phyloP scores from a whole-genome alignment of 495 filamentous ascomycete species.

The Aspergillus coremiiformis region DNA sequence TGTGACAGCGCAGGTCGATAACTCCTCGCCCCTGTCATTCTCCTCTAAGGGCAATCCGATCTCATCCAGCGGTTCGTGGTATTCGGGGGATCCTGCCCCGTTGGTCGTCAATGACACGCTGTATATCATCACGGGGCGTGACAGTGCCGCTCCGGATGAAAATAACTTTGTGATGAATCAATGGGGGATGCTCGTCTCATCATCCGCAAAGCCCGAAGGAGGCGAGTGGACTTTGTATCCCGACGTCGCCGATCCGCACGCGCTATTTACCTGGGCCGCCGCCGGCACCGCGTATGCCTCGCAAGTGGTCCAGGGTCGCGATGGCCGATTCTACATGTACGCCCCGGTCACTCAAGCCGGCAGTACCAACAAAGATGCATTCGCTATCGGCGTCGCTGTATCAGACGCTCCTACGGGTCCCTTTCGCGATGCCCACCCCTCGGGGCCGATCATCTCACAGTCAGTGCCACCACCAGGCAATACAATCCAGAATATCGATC shows the following conservation, averaged over 20 bases:
- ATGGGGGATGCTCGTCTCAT: slow-evolving; percentile 1
- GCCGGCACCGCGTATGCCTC: not conserved
- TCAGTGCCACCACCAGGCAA: not conserved
- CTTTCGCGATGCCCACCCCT: not conserved
- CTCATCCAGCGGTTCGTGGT: slow-evolving; percentile 1
- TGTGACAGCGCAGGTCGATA: not conserved
- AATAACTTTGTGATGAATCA: not conserved
- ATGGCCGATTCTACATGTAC: slow-evolving; percentile 1
- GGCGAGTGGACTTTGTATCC: not conserved
- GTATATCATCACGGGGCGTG: slow-evolving; percentile 2
- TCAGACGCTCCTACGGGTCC: not conserved
- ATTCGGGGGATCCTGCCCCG: not conserved
- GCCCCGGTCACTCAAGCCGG: not conserved
- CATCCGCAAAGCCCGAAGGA: not conserved
- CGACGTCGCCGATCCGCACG: not conserved
- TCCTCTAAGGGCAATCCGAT: slow-evolving; percentile 1
- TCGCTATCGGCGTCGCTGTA: not conserved
- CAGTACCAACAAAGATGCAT: not conserved
- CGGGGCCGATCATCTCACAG: slow-evolving; percentile 2
- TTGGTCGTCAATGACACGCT: not conserved
- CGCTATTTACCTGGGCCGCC: not conserved
- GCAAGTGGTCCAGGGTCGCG: not conserved
- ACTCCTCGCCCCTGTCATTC: not conserved
- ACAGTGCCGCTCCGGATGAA: not conserved
- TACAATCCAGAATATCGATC: slow-evolving; percentile 1